Percentiles rank a stretch among this genome's conserved stretches.
Evolutionary conservation across 352 stramenopile genomes (phyloP).

Genomic region (Poterioochromonas sp.): DNA sequence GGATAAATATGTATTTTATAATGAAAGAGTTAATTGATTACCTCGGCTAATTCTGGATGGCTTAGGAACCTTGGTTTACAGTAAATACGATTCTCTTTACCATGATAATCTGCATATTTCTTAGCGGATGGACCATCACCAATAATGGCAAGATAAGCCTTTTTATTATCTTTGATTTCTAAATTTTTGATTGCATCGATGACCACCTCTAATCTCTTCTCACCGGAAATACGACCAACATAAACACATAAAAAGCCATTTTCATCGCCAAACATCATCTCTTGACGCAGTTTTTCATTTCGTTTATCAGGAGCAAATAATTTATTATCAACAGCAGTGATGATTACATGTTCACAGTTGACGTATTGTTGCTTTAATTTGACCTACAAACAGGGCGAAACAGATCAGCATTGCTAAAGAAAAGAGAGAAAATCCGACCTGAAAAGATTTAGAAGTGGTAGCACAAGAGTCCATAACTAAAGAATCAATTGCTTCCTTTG

Average conservation of each 20-base stretch:
- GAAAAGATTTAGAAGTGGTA: conserved; percentile 42
- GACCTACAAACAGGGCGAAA: conserved; percentile 12
- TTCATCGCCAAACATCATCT: conserved; percentile 32
- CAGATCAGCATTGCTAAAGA: not conserved
- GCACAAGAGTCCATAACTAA: conserved; percentile 42
- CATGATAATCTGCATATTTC: conserved; percentile 42
- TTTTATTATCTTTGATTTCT: not conserved
- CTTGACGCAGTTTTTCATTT: not conserved
- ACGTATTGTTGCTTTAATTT: conserved; percentile 39
- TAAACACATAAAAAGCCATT: conserved; percentile 37
- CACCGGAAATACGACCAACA: conserved; percentile 39
- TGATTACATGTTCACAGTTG: conserved; percentile 39
- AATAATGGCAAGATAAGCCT: conserved; percentile 44
- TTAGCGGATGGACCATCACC: conserved; percentile 42
- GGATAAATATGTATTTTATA: not conserved
- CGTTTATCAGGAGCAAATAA: conserved; percentile 34
- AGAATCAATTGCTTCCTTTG: conserved; percentile 42
- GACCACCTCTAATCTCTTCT: conserved; percentile 41
- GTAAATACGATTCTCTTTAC: conserved; percentile 40
- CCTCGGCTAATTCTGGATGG: conserved; percentile 41
- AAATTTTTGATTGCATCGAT: conserved; percentile 23
- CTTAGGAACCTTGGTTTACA: conserved; percentile 44
- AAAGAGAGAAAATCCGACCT: conserved; percentile 14
- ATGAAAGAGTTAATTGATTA: too few relatives aligned
- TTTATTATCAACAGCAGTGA: conserved; percentile 39